Conservation (phyloP, 495 filamentous ascomycete genomes). For the Neurospora discreta region DNA sequence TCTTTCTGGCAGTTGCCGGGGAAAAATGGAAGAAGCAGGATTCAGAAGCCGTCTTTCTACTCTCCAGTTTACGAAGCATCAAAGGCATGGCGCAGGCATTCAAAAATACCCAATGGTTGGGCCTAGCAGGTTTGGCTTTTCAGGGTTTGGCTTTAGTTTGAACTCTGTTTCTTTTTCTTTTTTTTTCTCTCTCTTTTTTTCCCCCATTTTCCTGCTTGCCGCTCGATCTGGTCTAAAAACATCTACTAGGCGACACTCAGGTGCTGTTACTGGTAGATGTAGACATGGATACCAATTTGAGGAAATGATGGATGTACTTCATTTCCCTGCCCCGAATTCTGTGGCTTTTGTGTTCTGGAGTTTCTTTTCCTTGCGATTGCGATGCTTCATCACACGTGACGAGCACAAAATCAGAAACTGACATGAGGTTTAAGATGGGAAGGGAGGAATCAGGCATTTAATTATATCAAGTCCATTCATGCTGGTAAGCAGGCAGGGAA, state of each 20-base stretch:
- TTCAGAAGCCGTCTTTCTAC: not conserved
- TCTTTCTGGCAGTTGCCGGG: not conserved
- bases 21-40: not conserved
- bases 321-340: not conserved
- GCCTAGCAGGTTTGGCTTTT: not conserved
- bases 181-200: not conserved
- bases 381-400: not conserved
- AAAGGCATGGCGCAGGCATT: not conserved
- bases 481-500: not conserved
- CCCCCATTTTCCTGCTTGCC: not conserved
- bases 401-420: not conserved
- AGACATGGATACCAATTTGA: not conserved
- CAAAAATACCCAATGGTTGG: not conserved
- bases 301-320: not conserved
- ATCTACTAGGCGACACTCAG: not conserved
- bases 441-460: not conserved
- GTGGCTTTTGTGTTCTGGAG: not conserved
- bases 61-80: not conserved
- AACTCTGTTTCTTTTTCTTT: conserved; percentile 1
- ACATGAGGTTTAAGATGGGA: not conserved
- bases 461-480: not conserved
- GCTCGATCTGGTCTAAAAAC: not conserved
- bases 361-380: not conserved
- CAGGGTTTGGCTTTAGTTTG: not conserved
- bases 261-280: not conserved